Evolutionary conservation across 805 yeast species (phyloP).

Genomic region (Kodamaea jinghongensis): DNA sequence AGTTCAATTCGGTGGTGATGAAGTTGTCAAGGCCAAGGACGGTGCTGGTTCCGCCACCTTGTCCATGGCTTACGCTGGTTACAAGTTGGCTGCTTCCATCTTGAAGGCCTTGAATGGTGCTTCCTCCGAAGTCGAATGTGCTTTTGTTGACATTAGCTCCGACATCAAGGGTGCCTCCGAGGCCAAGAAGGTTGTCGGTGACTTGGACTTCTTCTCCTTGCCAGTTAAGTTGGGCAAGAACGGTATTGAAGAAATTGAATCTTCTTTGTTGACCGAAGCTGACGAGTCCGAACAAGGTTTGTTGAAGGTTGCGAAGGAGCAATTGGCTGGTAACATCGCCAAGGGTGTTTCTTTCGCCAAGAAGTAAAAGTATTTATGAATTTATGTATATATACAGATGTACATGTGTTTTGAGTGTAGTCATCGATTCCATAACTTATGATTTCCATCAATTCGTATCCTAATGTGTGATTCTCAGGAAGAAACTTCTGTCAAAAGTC

Average conservation of each 20-base stretch:
- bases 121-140: conserved; percentile 42
- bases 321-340: conserved; percentile 52
- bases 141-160: conserved; percentile 50
- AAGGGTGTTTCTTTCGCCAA: conserved; percentile 55
- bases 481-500: no score
- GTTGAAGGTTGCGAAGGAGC: conserved; percentile 51
- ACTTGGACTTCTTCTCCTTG: conserved; percentile 55
- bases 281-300: conserved; percentile 54
- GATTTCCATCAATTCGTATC: no score
- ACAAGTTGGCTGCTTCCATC: conserved; percentile 63
- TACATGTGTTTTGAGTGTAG: no score
- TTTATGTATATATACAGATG: no score
- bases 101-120: conserved; percentile 30
- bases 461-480: no score
- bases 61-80: conserved; percentile 95
- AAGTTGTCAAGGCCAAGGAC: conserved; percentile 91
- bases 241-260: conserved; percentile 59
- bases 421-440: no score
- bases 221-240: conserved; percentile 55
- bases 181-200: conserved; percentile 44
- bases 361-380: conserved; percentile 11
- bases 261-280: conserved; percentile 47
- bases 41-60: conserved; percentile 95
- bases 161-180: conserved; percentile 51
- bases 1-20: conserved; percentile 80